These are phyloP conservation scores for maize (Zea mays) DNA, from an alignment of 176 grass and related monocot genomes.

Conservation along the genomic window Zm-B73-REFERENCE-NAM-5.0 NC_050105.1:103575001-103575500, in stretches of 20 bases:
- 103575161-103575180: conserved; percentile 33
- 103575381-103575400: too few species aligned
- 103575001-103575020: conserved; percentile 10
- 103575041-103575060: conserved; percentile 25
- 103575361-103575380: background rate
- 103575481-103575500: background rate
- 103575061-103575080: background rate
- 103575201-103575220: background rate
- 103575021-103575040: conserved; percentile 12
- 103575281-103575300: background rate
- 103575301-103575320: conserved; percentile 10
- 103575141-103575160: background rate
- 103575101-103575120: background rate
- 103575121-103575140: background rate
- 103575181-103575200: conserved; percentile 28
- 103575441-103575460: background rate
- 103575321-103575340: conserved; percentile 3
- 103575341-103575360: conserved; percentile 1
- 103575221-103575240: background rate
- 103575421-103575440: background rate
- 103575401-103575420: background rate
- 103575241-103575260: conserved; percentile 15
- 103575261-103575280: background rate
- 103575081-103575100: too few species aligned
- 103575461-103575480: conserved; percentile 28